phyloP scores from a whole-genome alignment of 2,329 filamentous ascomycete species.

The Ophiostoma montium region DNA sequence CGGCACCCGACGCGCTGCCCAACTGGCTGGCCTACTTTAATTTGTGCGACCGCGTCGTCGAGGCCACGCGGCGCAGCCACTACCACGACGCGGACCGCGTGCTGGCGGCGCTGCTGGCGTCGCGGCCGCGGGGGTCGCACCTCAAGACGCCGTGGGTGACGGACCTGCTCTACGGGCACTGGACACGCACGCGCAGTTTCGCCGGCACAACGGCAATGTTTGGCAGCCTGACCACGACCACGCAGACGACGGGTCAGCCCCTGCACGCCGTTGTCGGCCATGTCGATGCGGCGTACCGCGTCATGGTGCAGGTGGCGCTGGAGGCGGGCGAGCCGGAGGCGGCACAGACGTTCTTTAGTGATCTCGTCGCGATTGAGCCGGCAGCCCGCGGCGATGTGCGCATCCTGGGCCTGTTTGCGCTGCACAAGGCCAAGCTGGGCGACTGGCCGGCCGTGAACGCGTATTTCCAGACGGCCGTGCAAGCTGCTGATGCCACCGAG shows the following conservation, averaged over 20 bases:
- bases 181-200: conserved; percentile 19
- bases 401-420: conserved; percentile 24
- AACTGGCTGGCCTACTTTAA: conserved; percentile 12
- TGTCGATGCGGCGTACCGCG: conserved; percentile 22
- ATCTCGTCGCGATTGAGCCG: conserved; percentile 17
- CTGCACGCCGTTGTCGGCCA: conserved; percentile 18
- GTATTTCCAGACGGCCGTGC: conserved; percentile 17
- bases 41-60: conserved; percentile 20
- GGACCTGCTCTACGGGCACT: conserved; percentile 23
- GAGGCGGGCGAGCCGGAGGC: conserved; percentile 20
- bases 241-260: background rate
- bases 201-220: conserved; percentile 17
- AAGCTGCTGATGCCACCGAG: conserved; percentile 3
- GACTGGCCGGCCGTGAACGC: conserved; percentile 27
- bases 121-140: conserved; percentile 11
- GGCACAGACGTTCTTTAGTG: conserved; percentile 20
- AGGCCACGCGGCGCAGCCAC: conserved; percentile 19
- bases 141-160: conserved; percentile 24
- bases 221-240: conserved; percentile 7
- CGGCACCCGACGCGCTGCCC: background rate
- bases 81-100: conserved; percentile 18
- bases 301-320: conserved; percentile 27
- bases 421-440: conserved; percentile 23
- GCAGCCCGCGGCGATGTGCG: conserved; percentile 16
- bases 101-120: conserved; percentile 17